Percentiles rank a stretch among this genome's conserved stretches.
phyloP scores from a whole-genome alignment of 2,329 filamentous ascomycete species.

The Thyridium curvatum region DNA sequence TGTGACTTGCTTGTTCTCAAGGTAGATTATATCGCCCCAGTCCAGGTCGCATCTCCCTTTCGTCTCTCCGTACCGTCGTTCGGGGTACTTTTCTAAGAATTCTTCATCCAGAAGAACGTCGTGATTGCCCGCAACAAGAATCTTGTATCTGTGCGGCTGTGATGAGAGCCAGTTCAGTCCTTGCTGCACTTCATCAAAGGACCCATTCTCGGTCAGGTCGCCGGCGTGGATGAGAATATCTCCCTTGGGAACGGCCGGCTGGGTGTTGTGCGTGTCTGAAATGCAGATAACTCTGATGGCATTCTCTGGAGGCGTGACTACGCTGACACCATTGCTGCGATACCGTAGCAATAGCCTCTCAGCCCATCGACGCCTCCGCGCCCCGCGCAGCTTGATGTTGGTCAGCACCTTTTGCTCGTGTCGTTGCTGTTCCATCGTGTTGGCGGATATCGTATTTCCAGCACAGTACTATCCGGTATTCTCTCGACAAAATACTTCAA shows the following conservation, averaged over 20 bases:
- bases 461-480: no score
- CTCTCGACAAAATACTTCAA: no score
- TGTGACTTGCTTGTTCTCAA: slow-evolving; percentile 8
- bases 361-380: no score
- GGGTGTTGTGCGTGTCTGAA: slow-evolving; percentile 33
- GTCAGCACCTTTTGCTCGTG: no score
- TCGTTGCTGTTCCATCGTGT: no score
- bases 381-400: no score
- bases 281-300: slow-evolving; percentile 19
- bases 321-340: no score
- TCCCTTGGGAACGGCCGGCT: slow-evolving; percentile 24
- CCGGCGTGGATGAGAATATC: slow-evolving; percentile 35
- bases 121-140: slow-evolving; percentile 22
- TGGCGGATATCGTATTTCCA: no score
- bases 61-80: slow-evolving; percentile 10
- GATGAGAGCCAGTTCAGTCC: slow-evolving; percentile 25
- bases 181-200: slow-evolving; percentile 27
- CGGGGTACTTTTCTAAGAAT: slow-evolving; percentile 4
- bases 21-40: slow-evolving; percentile 14
- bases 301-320: no score
- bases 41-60: slow-evolving; percentile 9
- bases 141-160: slow-evolving; percentile 26
- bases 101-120: slow-evolving; percentile 10
- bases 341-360: no score
- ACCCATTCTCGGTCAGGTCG: slow-evolving; percentile 30